These are phyloP conservation scores for Trypanosoma vivax DNA, from an alignment of 208 protist species.

Conservation along the genomic window DNA sequence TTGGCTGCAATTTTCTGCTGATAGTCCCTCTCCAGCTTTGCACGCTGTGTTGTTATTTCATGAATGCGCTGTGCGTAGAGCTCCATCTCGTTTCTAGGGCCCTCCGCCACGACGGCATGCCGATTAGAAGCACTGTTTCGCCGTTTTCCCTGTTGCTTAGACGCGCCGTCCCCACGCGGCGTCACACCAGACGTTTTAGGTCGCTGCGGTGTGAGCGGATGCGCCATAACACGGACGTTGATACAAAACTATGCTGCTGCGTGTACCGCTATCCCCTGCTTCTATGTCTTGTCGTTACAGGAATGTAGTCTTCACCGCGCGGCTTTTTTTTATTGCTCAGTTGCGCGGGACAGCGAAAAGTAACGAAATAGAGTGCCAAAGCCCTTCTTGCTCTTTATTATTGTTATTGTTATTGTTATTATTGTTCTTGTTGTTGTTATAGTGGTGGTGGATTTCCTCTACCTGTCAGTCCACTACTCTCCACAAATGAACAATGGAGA, in stretches of 20 bases:
- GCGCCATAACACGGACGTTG: no score
- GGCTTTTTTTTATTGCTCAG: no score
- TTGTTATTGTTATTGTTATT: background rate
- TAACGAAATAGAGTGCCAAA: background rate
- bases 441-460: no score
- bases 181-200: no score
- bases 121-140: conserved; percentile 1
- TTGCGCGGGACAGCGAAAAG: no score
- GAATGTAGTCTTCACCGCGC: no score
- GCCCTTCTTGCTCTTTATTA: background rate
- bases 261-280: no score
- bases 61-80: conserved; percentile 37
- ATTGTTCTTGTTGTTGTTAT: background rate
- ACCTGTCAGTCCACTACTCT: no score
- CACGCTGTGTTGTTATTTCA: conserved; percentile 31
- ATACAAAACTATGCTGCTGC: no score
- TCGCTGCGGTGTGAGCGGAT: no score
- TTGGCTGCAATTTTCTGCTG: conserved; percentile 29
- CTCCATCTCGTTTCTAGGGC: conserved; percentile 2
- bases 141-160: background rate
- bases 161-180: background rate
- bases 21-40: conserved; percentile 28
- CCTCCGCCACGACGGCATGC: conserved; percentile 8
- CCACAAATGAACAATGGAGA: no score
- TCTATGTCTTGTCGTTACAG: no score